phyloP scores from a whole-genome alignment of 2,329 filamentous ascomycete species.

The Nigrospora osmanthi region DNA sequence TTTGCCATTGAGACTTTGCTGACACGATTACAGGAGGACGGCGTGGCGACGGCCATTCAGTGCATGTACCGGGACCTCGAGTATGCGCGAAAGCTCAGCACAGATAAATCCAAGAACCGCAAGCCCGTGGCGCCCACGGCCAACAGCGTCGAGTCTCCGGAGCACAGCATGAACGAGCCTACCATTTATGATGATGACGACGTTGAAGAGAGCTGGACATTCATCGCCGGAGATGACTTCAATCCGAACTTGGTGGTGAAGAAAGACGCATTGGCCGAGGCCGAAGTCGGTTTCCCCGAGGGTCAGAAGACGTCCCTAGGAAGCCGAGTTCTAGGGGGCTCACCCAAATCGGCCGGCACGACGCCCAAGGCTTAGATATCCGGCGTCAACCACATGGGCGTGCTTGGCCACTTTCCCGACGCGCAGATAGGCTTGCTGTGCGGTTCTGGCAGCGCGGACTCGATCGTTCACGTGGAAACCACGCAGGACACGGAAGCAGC shows the following conservation, averaged over 20 bases:
- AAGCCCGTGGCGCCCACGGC: slow-evolving; percentile 22
- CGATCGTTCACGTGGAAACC: too few relatives aligned
- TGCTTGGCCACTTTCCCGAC: too few relatives aligned
- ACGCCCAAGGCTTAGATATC: too few relatives aligned
- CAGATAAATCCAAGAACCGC: slow-evolving; percentile 51
- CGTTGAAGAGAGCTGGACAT: slow-evolving; percentile 84
- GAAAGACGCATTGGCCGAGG: slow-evolving; percentile 16
- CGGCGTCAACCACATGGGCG: too few relatives aligned
- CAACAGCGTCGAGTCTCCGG: slow-evolving; percentile 23
- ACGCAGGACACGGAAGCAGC: too few relatives aligned
- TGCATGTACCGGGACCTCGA: slow-evolving; percentile 92
- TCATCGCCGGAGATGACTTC: slow-evolving; percentile 54
- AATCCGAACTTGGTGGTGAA: slow-evolving; percentile 21
- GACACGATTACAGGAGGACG: slow-evolving; percentile 60
- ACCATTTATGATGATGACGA: slow-evolving; percentile 48
- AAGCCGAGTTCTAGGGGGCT: neutral
- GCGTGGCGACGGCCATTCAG: slow-evolving; percentile 84
- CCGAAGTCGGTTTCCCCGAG: slow-evolving; percentile 9
- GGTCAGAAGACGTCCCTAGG: neutral
- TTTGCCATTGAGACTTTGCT: slow-evolving; percentile 9
- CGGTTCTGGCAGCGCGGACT: too few relatives aligned
- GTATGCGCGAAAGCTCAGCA: slow-evolving; percentile 79
- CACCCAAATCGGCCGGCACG: too few relatives aligned
- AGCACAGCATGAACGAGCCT: slow-evolving; percentile 23
- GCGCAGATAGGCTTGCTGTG: too few relatives aligned